phyloP scores from a whole-genome alignment of 345 rosid genomes.

The Euphorbia tirucalli region DNA sequence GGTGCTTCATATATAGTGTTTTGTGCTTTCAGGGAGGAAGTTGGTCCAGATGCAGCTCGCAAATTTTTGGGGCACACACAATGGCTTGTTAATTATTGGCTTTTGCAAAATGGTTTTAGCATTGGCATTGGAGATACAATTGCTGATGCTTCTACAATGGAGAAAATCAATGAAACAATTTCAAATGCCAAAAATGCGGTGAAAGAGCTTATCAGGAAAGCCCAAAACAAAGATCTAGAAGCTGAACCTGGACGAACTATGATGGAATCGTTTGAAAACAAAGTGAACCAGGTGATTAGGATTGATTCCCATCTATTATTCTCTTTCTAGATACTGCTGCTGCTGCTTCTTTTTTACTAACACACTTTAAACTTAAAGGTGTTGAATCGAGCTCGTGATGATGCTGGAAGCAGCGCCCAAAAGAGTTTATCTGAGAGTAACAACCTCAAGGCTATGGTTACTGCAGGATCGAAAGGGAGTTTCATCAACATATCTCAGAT shows the following conservation, averaged over 20 bases:
- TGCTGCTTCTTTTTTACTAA: constrained; percentile 5
- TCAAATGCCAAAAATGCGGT: constrained; percentile 77
- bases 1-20: not conserved
- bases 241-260: constrained; percentile 96
- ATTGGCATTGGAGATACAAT: constrained; percentile 99
- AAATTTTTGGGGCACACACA: constrained; percentile 98
- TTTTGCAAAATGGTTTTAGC: constrained; percentile 88
- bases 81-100: constrained; percentile 99
- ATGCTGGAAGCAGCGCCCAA: constrained; percentile 97
- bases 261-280: constrained; percentile 96
- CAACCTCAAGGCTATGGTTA: constrained; percentile 98
- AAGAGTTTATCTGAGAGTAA: constrained; percentile 95
- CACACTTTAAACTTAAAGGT: constrained; percentile 40
- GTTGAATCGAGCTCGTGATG: constrained; percentile 97
- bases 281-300: constrained; percentile 76
- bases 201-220: constrained; percentile 64
- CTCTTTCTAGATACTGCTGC: not conserved
- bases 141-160: constrained; percentile 96
- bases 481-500: constrained; percentile 96
- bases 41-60: constrained; percentile 99
- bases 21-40: constrained; percentile 73
- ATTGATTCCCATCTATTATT: not conserved
- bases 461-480: constrained; percentile 99
- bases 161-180: constrained; percentile 83
- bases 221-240: constrained; percentile 71